Conservation (phyloP, 192 early-diverging fungal species). For the Gryganskiella cystojenkinii region DNA sequence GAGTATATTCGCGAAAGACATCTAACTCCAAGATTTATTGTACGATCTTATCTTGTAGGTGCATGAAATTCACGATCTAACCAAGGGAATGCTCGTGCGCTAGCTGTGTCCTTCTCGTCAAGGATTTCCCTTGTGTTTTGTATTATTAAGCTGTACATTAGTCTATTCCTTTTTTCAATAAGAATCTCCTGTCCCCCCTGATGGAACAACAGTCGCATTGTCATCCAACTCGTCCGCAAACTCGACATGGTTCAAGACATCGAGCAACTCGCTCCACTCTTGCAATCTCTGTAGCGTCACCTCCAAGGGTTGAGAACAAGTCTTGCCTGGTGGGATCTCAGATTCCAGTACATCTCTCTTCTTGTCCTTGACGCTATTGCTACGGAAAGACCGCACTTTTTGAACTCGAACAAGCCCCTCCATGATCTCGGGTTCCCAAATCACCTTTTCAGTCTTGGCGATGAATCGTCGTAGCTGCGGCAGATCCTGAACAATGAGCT, state of each 20-base stretch:
- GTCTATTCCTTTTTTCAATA: neutral
- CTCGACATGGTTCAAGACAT: slow-evolving; percentile 44
- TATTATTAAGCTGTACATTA: neutral
- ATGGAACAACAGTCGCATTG: neutral
- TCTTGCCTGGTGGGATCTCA: slow-evolving; percentile 10
- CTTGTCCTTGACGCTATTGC: neutral
- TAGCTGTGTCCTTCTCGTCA: no score
- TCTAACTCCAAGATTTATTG: neutral
- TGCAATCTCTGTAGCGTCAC: slow-evolving; percentile 23
- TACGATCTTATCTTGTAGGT: neutral
- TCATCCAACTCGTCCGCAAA: slow-evolving; percentile 25
- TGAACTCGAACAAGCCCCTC: slow-evolving; percentile 30
- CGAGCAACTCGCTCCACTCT: slow-evolving; percentile 39
- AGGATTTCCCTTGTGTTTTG: no score
- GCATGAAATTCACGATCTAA: slow-evolving; percentile 1
- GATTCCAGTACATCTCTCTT: neutral
- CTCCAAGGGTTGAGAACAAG: slow-evolving; percentile 26
- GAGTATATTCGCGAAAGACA: no score
- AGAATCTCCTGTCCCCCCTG: neutral
- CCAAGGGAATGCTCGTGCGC: no score
- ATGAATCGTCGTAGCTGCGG: slow-evolving; percentile 14
- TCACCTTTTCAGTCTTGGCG: slow-evolving; percentile 30
- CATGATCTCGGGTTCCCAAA: slow-evolving; percentile 43
- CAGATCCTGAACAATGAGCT: slow-evolving; percentile 11
- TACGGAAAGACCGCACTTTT: neutral